Evolutionary conservation across 1,284 basidiomycete genomes (phyloP), one percentile per base, ranked within the genome.

Genomic region (Cutaneotrichosporon cavernicola): DNA sequence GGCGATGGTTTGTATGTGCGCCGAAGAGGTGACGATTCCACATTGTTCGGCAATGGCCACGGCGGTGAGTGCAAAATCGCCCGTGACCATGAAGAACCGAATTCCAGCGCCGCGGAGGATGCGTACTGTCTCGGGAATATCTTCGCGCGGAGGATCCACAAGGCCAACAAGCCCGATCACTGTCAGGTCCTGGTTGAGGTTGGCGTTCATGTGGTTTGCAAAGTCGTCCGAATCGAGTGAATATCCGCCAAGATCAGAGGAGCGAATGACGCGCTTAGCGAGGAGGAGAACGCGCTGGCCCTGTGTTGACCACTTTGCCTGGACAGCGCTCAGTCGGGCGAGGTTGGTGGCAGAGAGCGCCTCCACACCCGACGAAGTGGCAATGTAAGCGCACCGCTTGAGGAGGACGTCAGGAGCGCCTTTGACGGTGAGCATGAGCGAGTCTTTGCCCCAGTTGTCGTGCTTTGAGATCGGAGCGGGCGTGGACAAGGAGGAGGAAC

Each of bases 41-140:
- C 86, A 85, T 80, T 86, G 76, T 55, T 76, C 72, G 11, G 87
- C 88, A 65, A 90, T 89, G 0, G 88, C 86, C 4, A 75, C 68
- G 14, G 75, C 72, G 1, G 82, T 82, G 26, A 79, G 61, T 31
- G 82, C 81, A 70, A 86, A 85, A 73, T 87, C 81, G 73, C 88
- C 88, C 2, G 88, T 89, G 62, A 90, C 87, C 83, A 89, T 87
- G 72, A 86, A 85, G 69, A 89, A 86, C 22, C 87, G 81, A 56
- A 87, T 85, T 8, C 87, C 87, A 2, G 88, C 88, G 9, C 83
- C 76, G 30, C 88, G 83, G 69, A 86, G 84, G 40, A 81, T 81
- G 3, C 72, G 82, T 82, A 77, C 85, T 62, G 76, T 78, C 4
- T 85, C 83, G 21, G 82, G 81, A 22, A 87, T 87, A 68, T 89